Percentiles rank a stretch among this genome's conserved stretches.
These are phyloP conservation scores for Cyamopsis tetragonoloba DNA, from an alignment of 306 rosid species.

Conservation along the genomic window DNA sequence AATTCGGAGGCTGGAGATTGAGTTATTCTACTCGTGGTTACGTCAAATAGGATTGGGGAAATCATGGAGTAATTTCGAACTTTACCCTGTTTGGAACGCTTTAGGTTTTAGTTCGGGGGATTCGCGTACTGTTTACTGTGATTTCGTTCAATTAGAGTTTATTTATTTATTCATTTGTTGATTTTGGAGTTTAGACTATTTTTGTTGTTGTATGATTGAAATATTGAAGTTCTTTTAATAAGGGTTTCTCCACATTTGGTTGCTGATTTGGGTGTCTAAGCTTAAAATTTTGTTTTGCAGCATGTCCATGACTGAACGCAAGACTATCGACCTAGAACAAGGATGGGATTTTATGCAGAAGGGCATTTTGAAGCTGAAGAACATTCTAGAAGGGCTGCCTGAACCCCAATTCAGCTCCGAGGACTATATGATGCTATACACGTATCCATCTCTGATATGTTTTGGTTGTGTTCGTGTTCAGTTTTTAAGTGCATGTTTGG, in stretches of 20 bases:
- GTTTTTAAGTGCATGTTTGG: neutral
- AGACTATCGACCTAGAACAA: slow-evolving; percentile 51
- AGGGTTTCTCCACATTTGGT: neutral
- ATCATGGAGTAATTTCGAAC: slow-evolving; percentile 1
- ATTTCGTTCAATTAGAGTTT: neutral
- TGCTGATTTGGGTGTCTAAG: slow-evolving; percentile 23
- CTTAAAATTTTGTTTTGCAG: neutral
- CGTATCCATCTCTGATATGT: slow-evolving; percentile 29
- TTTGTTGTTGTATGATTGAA: neutral
- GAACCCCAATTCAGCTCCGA: slow-evolving; percentile 54
- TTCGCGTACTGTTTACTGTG: neutral
- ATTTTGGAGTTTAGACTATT: neutral
- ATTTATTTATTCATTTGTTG: neutral
- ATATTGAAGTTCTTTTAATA: neutral
- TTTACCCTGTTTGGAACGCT: slow-evolving; percentile 1
- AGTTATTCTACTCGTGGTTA: neutral
- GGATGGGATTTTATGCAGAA: slow-evolving; percentile 65
- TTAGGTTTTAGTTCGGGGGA: slow-evolving; percentile 23
- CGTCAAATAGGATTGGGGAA: neutral
- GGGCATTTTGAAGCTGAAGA: slow-evolving; percentile 57
- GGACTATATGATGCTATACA: slow-evolving; percentile 57
- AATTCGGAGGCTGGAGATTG: neutral
- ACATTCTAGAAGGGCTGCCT: slow-evolving; percentile 57
- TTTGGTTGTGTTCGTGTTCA: neutral
- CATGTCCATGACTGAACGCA: slow-evolving; percentile 47